Conservation (phyloP, 345 rosid species). For the Erodium maritimum region DNA sequence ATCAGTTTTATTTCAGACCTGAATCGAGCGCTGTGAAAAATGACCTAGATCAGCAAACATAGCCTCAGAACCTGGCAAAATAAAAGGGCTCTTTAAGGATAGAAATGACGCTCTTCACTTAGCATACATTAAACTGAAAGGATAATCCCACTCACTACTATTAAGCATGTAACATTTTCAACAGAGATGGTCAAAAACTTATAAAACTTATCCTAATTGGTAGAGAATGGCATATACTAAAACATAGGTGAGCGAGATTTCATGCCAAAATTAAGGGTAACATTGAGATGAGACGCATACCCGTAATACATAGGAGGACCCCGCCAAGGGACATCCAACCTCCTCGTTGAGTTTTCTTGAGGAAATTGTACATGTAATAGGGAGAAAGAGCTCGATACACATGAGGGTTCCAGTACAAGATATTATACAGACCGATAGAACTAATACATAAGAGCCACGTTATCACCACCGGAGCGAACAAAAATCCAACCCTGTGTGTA, state of each 20-base stretch:
- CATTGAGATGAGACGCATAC: too few species aligned
- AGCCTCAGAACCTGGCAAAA: constrained; percentile 63
- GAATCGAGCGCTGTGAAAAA: constrained; percentile 75
- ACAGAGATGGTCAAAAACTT: too few species aligned
- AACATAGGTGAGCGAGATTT: too few species aligned
- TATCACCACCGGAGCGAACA: constrained; percentile 77
- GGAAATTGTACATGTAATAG: constrained; percentile 57
- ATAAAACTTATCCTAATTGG: too few species aligned
- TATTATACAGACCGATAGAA: constrained; percentile 63
- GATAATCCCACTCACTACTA: too few species aligned
- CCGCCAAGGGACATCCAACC: constrained; percentile 96
- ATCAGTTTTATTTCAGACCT: constrained; percentile 34
- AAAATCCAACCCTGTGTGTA: constrained; percentile 76
- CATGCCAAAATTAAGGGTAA: too few species aligned
- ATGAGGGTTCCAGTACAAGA: constrained; percentile 71
- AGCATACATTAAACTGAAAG: too few species aligned
- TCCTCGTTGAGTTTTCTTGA: constrained; percentile 61
- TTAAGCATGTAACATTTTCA: too few species aligned
- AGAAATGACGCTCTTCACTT: too few species aligned
- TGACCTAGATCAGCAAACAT: constrained; percentile 98
- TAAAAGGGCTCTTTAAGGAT: background rate
- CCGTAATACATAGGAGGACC: constrained; percentile 74
- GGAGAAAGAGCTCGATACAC: constrained; percentile 85
- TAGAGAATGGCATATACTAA: too few species aligned
- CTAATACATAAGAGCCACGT: constrained; percentile 76